Base-by-base conservation (phyloP, 2,329 filamentous ascomycete species). In the Beauveria australis region DNA sequence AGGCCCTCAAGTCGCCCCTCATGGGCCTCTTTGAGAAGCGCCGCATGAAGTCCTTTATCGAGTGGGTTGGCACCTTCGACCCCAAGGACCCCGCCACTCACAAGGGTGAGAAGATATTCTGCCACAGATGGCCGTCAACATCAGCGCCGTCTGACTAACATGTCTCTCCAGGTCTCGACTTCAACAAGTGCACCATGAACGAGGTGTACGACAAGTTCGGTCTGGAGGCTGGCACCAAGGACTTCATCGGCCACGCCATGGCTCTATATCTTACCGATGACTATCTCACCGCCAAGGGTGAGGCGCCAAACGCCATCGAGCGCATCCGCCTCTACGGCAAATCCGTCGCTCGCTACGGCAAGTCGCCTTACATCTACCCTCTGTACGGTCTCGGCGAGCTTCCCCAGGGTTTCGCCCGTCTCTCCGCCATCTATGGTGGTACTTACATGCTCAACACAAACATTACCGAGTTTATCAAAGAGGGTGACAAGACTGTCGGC, bases 381-480 rank as follows among this genome's bases (percentile, higher is more conserved):
- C 87, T 97, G 37, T 99, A 99, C 79, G 94, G 94, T 64, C 86
- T 99, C 54, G 94, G 90, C 73, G 94, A 99, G 80, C 88, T 99
- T 61, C 95, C 94, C 41, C 94, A 99, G 78, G 93, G 93, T 63
- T 99, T 99, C 71, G 94, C 94, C 65, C 92, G 94, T 75, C 85
- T 99, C 59, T 97, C 92, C 46, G 94, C 94, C 74, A 97, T 99
- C 77, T 97, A 99, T 73, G 94, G 94, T 66, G 94, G 94, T 68
- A 99, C 94, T 55, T 99, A 99, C 79, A 99, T 99, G 92, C 88
- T 99, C 71, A 97, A 97, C 82, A 96, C 94, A 67, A 86, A 87
- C 67, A 84, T 99, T 60, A 89, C 97, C 65, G 94, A 99, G 80
- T 79, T 99, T 66, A 75, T 89, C 63, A 96, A 94, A 73, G 91